These are phyloP conservation scores for Taxawa tesnikishii DNA, from an alignment of 2,329 filamentous ascomycete genomes.

Conservation along the genomic window DNA sequence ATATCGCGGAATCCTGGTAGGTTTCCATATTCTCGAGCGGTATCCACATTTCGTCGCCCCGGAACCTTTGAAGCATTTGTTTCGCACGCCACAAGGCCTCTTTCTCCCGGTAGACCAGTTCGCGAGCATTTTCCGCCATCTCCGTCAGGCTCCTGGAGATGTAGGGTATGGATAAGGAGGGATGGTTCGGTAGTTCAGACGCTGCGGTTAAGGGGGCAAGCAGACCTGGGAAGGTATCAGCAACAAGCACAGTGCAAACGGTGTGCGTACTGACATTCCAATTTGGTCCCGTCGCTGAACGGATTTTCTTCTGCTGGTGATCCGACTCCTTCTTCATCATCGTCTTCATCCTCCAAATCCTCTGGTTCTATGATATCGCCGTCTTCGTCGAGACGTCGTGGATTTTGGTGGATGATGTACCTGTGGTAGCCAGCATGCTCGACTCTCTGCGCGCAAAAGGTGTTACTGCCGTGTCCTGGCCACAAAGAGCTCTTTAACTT, in stretches of 20 bases:
- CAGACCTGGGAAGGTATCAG: constrained; percentile 42
- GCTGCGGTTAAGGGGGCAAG: constrained; percentile 64
- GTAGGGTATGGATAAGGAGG: constrained; percentile 63
- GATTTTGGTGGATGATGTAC: constrained; percentile 63
- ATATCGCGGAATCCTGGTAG: constrained; percentile 31
- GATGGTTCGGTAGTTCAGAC: constrained; percentile 62
- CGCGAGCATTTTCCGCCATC: constrained; percentile 55
- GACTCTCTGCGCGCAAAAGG: constrained; percentile 55
- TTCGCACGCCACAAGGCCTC: constrained; percentile 61
- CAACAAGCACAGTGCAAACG: constrained; percentile 6
- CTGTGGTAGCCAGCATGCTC: constrained; percentile 63
- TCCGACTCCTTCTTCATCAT: constrained; percentile 49
- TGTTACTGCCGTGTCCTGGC: too few species aligned
- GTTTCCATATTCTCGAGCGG: constrained; percentile 42
- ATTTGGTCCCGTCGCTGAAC: constrained; percentile 52
- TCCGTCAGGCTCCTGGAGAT: constrained; percentile 60
- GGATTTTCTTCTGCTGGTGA: constrained; percentile 58
- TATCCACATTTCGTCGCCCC: constrained; percentile 60
- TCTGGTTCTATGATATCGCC: constrained; percentile 36
- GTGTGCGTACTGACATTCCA: constrained; percentile 49
- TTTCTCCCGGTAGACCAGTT: constrained; percentile 65
- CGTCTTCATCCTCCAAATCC: constrained; percentile 57
- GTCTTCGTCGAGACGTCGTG: constrained; percentile 61
- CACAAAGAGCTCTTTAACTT: too few species aligned
- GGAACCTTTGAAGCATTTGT: constrained; percentile 57